phyloP scores from a whole-genome alignment of 176 grass and related monocot genomes.

The Lolium rigidum region DNA sequence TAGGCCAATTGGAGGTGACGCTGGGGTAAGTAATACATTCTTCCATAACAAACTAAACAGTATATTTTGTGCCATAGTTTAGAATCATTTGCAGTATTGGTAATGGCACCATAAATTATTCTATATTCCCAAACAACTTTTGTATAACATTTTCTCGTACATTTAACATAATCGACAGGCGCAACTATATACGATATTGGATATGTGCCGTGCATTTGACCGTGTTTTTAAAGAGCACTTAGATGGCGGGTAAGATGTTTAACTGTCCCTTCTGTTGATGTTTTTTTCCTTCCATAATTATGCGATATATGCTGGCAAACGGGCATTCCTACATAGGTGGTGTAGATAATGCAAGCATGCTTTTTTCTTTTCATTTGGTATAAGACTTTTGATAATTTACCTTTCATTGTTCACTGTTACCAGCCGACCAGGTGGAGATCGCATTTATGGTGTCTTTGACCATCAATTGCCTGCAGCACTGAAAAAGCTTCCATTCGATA shows the following conservation, averaged over 20 bases:
- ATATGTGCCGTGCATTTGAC: slow-evolving; percentile 99
- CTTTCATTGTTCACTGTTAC: slow-evolving; percentile 21
- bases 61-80: slow-evolving; percentile 20
- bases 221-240: slow-evolving; percentile 98
- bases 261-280: background rate
- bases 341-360: background rate
- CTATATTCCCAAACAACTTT: slow-evolving; percentile 3
- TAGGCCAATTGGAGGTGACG: slow-evolving; percentile 89
- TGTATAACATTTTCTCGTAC: slow-evolving; percentile 31
- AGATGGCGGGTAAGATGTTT: slow-evolving; percentile 89
- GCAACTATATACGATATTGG: slow-evolving; percentile 98
- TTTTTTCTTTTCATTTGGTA: slow-evolving; percentile 1
- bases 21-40: slow-evolving; percentile 70
- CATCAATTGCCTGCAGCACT: slow-evolving; percentile 91
- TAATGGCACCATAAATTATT: background rate
- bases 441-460: slow-evolving; percentile 99
- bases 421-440: slow-evolving; percentile 96
- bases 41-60: slow-evolving; percentile 25
- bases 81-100: slow-evolving; percentile 14
- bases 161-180: slow-evolving; percentile 58
- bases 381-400: slow-evolving; percentile 21
- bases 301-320: slow-evolving; percentile 18
- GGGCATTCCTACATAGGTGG: slow-evolving; percentile 1
- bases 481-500: slow-evolving; percentile 99
- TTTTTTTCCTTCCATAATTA: slow-evolving; percentile 7